Base-by-base conservation (phyloP, 2,329 filamentous ascomycete genomes). In the Triangularia setosa region DNA sequence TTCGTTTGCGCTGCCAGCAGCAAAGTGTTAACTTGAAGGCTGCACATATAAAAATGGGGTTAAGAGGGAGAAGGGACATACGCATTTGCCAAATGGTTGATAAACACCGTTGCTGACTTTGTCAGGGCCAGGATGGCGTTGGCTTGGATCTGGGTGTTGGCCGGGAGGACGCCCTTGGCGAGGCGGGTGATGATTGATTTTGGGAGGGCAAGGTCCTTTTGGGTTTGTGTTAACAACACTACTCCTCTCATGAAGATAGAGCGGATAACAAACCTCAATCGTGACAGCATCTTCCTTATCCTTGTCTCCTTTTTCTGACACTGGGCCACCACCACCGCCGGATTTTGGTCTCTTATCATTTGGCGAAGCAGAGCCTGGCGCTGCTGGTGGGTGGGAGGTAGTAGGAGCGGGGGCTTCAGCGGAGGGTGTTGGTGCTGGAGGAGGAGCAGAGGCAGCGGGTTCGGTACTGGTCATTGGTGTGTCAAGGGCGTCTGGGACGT, bases 81-180 rank as follows among this genome's bases (percentile, higher is more conserved):
- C 91, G 88, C 85, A 66, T 86, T 84, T 54, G 90, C 88, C 30
- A 95, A 80, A 75, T 93, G 91, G 77, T 87, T 94, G 70, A 95
- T 89, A 73, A 95, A 95, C 0, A 95, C 88, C 1, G 90, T 93
- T 7, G 91, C 89, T 76, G 90, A 90, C 78, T 93, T 93, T 69
- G 86, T 90, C 79, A 95, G 84, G 9, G 91, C 91, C 60, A 92
- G 78, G 62, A 93, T 85, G 52, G 91, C 91, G 78, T 93, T 92
- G 72, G 88, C 91, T 75, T 94, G 90, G 58, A 94, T 91, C 76
- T 92, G 90, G 4, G 91, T 93, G 74, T 93, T 93, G 5, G 90
- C 83, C 0, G 91, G 91, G 4, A 95, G 80, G 5, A 92, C 90
- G 48, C 90, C 89, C 78, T 94, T 94, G 48, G 90, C 90, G 33